phyloP scores from a whole-genome alignment of 768 basidiomycete species.

The Coprinopsis cinerea region DNA sequence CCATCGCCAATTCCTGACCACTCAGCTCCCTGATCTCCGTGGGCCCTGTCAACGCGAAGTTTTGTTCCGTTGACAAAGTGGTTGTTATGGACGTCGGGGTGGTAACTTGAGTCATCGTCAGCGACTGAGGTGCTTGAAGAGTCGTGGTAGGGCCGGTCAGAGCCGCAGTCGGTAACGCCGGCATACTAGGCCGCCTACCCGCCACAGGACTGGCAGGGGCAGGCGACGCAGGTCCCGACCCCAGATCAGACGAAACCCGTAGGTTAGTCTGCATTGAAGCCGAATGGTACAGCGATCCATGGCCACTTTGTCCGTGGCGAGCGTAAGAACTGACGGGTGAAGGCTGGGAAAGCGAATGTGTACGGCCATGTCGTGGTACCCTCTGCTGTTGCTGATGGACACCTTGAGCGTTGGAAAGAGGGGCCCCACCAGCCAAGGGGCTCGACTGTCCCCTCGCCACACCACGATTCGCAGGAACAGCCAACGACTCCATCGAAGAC shows the following conservation, averaged over 20 bases:
- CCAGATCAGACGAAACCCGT: conserved; percentile 5
- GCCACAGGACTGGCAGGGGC: conserved; percentile 13
- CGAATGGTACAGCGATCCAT: conserved; percentile 21
- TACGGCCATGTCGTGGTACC: too few species aligned
- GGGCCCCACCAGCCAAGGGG: conserved; percentile 1
- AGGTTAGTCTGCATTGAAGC: conserved; percentile 21
- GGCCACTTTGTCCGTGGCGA: neutral
- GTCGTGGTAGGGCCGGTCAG: too few species aligned
- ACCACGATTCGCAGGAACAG: neutral
- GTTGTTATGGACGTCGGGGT: too few species aligned
- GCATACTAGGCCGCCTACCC: conserved; percentile 23
- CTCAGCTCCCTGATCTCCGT: too few species aligned
- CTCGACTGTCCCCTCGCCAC: too few species aligned
- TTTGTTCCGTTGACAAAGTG: too few species aligned
- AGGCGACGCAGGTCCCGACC: neutral
- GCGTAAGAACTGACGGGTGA: conserved; percentile 7
- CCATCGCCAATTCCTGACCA: neutral
- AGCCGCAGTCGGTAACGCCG: conserved; percentile 11
- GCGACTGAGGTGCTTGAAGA: too few species aligned
- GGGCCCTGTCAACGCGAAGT: too few species aligned
- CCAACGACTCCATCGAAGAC: conserved; percentile 10
- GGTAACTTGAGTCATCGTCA: too few species aligned
- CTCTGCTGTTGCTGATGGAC: too few species aligned
- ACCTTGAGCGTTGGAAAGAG: neutral
- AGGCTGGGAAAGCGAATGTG: conserved; percentile 8